These are phyloP conservation scores for Aspergillus clavatus DNA, from an alignment of 2,329 filamentous ascomycete species.

Conservation along the genomic window DNA sequence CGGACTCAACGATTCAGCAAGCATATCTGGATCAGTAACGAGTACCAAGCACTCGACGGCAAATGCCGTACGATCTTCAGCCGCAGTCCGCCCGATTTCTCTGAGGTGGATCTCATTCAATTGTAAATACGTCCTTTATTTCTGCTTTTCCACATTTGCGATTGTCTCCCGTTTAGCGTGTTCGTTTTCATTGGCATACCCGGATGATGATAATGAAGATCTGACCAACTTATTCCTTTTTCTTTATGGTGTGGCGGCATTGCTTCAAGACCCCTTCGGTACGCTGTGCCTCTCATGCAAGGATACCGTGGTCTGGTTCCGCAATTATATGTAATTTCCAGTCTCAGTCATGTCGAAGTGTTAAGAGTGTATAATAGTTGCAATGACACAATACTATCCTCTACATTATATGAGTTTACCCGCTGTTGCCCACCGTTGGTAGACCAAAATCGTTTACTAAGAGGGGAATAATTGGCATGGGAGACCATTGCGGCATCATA, in stretches of 20 bases:
- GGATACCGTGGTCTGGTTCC: neutral
- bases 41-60: constrained; percentile 80
- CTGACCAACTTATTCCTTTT: neutral
- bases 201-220: neutral
- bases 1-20: constrained; percentile 72
- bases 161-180: neutral
- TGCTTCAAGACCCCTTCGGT: neutral
- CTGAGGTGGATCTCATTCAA: constrained; percentile 79
- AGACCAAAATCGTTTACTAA: too few species aligned
- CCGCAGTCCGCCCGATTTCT: constrained; percentile 82
- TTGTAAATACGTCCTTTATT: constrained; percentile 48
- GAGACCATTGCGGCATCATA: too few species aligned
- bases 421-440: too few species aligned
- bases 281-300: neutral
- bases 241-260: neutral
- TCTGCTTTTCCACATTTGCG: neutral
- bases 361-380: neutral
- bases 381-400: neutral
- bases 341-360: neutral
- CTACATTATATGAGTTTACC: too few species aligned
- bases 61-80: constrained; percentile 80
- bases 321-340: neutral
- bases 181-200: neutral
- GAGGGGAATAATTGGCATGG: too few species aligned
- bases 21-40: constrained; percentile 87